Conservation (phyloP, 108 stramenopile genomes). For the Skeletonema costatum region DNA sequence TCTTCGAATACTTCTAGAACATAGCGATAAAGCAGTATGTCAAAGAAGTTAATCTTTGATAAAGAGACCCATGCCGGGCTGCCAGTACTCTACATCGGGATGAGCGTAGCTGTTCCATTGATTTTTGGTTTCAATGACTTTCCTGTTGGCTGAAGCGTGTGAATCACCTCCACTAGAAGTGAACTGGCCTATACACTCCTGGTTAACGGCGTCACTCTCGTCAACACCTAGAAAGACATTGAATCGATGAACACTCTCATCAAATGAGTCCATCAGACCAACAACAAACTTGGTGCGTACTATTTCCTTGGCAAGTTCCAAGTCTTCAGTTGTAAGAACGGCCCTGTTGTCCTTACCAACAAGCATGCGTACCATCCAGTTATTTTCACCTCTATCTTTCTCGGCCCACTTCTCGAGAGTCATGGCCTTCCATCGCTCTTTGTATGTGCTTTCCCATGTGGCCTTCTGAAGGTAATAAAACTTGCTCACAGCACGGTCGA, state of each 20-base stretch:
- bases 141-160: background rate
- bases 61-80: constrained; percentile 30
- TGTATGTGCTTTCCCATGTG: constrained; percentile 50
- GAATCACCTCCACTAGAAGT: constrained; percentile 5
- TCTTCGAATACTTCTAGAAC: constrained; percentile 16
- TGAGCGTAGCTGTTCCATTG: constrained; percentile 34
- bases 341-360: constrained; percentile 22
- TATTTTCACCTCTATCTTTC: constrained; percentile 39
- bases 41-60: constrained; percentile 26
- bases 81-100: constrained; percentile 24
- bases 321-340: constrained; percentile 28
- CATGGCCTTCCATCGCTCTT: constrained; percentile 30
- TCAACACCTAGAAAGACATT: constrained; percentile 38
- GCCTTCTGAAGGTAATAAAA: constrained; percentile 51
- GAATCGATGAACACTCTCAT: constrained; percentile 51
- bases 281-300: constrained; percentile 43
- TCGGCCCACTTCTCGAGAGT: constrained; percentile 36
- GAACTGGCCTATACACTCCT: constrained; percentile 25
- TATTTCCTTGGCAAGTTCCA: constrained; percentile 48
- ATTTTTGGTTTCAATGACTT: constrained; percentile 22
- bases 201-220: constrained; percentile 16
- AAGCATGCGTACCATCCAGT: constrained; percentile 48
- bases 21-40: constrained; percentile 30
- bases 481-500: constrained; percentile 49
- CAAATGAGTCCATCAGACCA: constrained; percentile 31